These are phyloP conservation scores for Pythium folliculosum DNA, from an alignment of 352 stramenopile genomes.

Conservation along the genomic window DNA sequence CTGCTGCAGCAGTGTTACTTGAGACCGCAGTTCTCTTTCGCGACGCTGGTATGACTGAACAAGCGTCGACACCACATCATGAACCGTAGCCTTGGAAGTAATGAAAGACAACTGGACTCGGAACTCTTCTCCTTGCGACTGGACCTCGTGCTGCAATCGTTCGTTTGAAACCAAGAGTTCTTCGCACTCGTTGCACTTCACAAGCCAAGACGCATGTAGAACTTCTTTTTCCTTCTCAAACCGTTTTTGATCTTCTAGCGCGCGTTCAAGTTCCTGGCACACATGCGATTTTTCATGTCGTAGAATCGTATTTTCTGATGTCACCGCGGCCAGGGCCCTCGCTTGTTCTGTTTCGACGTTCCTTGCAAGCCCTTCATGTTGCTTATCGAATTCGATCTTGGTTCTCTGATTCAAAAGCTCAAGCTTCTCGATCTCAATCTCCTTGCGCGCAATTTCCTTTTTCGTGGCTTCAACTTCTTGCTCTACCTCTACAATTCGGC, in stretches of 20 bases:
- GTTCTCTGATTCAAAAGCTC: constrained; percentile 33
- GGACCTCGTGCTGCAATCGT: constrained; percentile 39
- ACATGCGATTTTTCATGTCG: constrained; percentile 13
- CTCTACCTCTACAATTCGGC: constrained; percentile 21
- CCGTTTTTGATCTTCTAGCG: constrained; percentile 23
- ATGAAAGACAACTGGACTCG: constrained; percentile 44
- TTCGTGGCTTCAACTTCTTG: constrained; percentile 36
- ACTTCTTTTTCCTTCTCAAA: constrained; percentile 35
- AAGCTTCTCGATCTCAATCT: constrained; percentile 52
- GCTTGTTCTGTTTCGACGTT: constrained; percentile 30
- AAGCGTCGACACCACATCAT: constrained; percentile 31
- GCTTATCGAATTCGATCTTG: constrained; percentile 43
- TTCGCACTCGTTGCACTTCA: constrained; percentile 48
- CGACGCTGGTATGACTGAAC: constrained; percentile 45
- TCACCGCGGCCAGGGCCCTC: constrained; percentile 29
- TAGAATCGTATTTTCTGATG: constrained; percentile 14
- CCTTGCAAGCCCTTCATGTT: constrained; percentile 18
- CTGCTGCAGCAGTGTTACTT: constrained; percentile 30
- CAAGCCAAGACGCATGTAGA: constrained; percentile 26
- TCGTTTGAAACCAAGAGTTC: constrained; percentile 47
- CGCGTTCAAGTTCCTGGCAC: constrained; percentile 17
- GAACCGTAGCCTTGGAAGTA: background rate
- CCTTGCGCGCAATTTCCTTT: constrained; percentile 44
- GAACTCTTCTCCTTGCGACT: constrained; percentile 48
- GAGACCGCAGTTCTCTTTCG: constrained; percentile 41